These are phyloP conservation scores for Cryphonectria carpinicola DNA, from an alignment of 2,329 filamentous ascomycete genomes.

Conservation along the genomic window DNA sequence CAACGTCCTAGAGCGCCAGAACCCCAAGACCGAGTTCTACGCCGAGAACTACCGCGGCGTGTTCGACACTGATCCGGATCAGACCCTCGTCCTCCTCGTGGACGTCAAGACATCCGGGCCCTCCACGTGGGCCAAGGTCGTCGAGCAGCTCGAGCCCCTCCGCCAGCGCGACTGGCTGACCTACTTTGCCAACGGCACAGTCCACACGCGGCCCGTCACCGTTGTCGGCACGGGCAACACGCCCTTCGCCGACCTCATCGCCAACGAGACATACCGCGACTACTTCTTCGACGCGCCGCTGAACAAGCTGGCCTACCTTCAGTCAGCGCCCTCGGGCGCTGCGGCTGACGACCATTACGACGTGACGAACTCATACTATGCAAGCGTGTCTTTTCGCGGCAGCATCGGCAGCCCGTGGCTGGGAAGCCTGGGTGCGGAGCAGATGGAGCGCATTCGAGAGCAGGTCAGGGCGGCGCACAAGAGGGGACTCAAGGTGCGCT, in stretches of 20 bases:
- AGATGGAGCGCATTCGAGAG: conserved; percentile 47
- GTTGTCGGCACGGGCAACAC: conserved; percentile 71
- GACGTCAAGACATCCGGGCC: conserved; percentile 67
- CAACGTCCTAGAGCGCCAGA: conserved; percentile 58
- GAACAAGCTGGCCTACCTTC: conserved; percentile 38
- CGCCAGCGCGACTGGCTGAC: conserved; percentile 61
- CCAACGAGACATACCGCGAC: conserved; percentile 60
- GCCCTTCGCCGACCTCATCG: conserved; percentile 58
- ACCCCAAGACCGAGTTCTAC: conserved; percentile 51
- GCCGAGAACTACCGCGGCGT: conserved; percentile 56
- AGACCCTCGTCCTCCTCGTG: conserved; percentile 65
- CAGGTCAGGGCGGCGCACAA: conserved; percentile 56
- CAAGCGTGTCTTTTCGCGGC: conserved; percentile 59
- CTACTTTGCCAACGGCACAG: conserved; percentile 52
- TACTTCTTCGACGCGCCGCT: conserved; percentile 71
- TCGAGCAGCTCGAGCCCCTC: conserved; percentile 61
- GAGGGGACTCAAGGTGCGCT: conserved; percentile 59
- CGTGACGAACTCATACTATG: conserved; percentile 66
- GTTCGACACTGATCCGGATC: conserved; percentile 55
- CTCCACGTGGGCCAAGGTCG: conserved; percentile 56
- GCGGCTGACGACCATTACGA: conserved; percentile 45
- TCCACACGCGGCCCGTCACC: conserved; percentile 63
- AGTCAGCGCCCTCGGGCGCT: neutral
- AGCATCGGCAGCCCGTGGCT: conserved; percentile 57
- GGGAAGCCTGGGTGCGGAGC: conserved; percentile 46